These are phyloP conservation scores for Plantago elongata DNA, from an alignment of 257 asterid genomes.

Conservation along the genomic window DNA sequence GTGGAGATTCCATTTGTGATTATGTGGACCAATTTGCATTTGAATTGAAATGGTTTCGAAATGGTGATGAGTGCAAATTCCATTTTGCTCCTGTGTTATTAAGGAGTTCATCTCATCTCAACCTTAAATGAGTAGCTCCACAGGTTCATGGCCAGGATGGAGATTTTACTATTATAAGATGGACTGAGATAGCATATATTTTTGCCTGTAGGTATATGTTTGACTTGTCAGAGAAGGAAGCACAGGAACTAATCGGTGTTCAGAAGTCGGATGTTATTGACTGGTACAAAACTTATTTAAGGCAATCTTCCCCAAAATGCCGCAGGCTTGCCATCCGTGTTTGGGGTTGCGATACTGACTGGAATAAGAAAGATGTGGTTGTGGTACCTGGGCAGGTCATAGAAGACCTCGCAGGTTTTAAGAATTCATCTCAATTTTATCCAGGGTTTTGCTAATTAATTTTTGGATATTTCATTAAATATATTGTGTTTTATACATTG, in stretches of 20 bases:
- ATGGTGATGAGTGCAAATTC: neutral
- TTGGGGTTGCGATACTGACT: conserved; percentile 81
- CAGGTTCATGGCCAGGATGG: conserved; percentile 9
- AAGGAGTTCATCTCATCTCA: too few relatives aligned
- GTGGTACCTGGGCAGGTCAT: conserved; percentile 44
- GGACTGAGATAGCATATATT: conserved; percentile 2
- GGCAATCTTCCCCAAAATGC: conserved; percentile 77
- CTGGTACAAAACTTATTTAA: conserved; percentile 66
- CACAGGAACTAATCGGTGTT: conserved; percentile 53
- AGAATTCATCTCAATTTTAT: conserved; percentile 56
- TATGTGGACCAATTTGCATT: neutral
- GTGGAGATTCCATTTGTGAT: neutral
- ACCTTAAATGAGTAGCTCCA: too few relatives aligned
- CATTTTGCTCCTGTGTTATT: neutral
- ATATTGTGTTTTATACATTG: neutral
- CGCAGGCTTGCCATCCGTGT: conserved; percentile 81
- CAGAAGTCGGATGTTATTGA: conserved; percentile 56
- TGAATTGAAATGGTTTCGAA: neutral
- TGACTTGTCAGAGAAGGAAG: conserved; percentile 77
- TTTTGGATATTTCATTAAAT: conserved; percentile 6
- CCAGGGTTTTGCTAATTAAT: conserved; percentile 44
- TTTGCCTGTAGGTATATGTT: conserved; percentile 82
- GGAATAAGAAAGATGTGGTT: conserved; percentile 34
- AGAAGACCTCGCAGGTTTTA: conserved; percentile 51
- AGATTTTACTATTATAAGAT: neutral